Evolutionary conservation across 2,329 filamentous ascomycete genomes (phyloP).

Genomic region (Zymoseptoria crescenta): DNA sequence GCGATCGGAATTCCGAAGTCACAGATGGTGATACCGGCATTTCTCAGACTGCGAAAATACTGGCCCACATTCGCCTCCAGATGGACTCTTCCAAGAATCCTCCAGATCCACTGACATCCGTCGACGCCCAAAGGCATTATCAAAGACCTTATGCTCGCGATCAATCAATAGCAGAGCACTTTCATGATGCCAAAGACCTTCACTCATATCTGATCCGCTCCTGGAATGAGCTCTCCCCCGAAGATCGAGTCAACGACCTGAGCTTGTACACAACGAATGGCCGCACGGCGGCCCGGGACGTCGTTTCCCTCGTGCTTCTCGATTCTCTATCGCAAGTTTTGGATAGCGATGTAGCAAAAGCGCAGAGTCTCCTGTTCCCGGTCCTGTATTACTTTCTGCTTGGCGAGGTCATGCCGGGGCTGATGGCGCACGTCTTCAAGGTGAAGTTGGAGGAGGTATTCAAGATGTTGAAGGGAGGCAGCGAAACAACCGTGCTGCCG

Average conservation of each 20-base stretch:
- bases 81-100: neutral
- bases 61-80: neutral
- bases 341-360: neutral
- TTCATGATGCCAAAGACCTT: neutral
- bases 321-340: neutral
- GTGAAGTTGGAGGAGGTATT: constrained; percentile 1
- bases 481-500: neutral
- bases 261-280: constrained; percentile 4
- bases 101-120: neutral
- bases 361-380: neutral
- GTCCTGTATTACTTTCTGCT: constrained; percentile 9
- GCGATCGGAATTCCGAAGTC: neutral
- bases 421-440: constrained; percentile 3
- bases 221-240: neutral
- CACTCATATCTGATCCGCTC: neutral
- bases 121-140: no score
- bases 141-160: neutral
- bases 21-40: no score
- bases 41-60: neutral
- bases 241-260: neutral
- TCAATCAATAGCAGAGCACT: neutral
- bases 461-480: constrained; percentile 1
- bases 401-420: constrained; percentile 7
- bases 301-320: constrained; percentile 2
- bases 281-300: constrained; percentile 5